A percentile compares a stretch with the other conserved stretches of the same genome.
These are phyloP conservation scores for Tricholoma matsutake DNA, from an alignment of 768 basidiomycete genomes.

Conservation along the genomic window DNA sequence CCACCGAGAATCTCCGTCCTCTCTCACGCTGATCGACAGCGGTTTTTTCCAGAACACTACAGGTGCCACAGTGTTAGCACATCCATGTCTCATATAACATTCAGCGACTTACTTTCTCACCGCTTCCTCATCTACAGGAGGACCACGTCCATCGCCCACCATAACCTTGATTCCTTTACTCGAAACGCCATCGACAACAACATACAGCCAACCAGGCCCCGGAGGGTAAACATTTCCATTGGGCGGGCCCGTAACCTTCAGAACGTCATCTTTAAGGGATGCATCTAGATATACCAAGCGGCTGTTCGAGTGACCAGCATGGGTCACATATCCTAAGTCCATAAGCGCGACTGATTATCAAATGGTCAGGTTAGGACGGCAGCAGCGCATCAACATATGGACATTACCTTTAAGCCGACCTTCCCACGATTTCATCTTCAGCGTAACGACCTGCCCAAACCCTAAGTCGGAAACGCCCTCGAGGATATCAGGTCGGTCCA, in stretches of 20 bases:
- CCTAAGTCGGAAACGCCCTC: slow-evolving; percentile 33
- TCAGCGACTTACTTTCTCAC: slow-evolving; percentile 50
- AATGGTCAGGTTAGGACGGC: slow-evolving; percentile 41
- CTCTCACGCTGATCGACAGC: slow-evolving; percentile 48
- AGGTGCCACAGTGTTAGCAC: slow-evolving; percentile 1
- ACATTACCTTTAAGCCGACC: slow-evolving; percentile 20
- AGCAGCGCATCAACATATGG: neutral
- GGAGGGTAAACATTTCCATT: slow-evolving; percentile 68
- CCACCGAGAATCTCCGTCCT: slow-evolving; percentile 1
- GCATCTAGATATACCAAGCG: slow-evolving; percentile 65
- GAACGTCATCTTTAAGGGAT: slow-evolving; percentile 38
- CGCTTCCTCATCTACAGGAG: slow-evolving; percentile 54
- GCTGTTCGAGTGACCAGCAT: slow-evolving; percentile 71
- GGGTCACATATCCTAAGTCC: slow-evolving; percentile 82
- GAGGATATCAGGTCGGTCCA: slow-evolving; percentile 52
- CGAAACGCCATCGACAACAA: slow-evolving; percentile 65
- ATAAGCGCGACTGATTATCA: slow-evolving; percentile 58
- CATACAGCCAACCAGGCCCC: slow-evolving; percentile 73
- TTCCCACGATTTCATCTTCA: slow-evolving; percentile 33
- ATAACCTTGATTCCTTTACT: slow-evolving; percentile 61
- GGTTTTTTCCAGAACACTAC: slow-evolving; percentile 48
- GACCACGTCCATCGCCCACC: slow-evolving; percentile 64
- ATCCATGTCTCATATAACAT: neutral
- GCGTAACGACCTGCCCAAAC: slow-evolving; percentile 38
- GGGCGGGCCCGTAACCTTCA: slow-evolving; percentile 66